Base-by-base conservation (phyloP, 1,284 basidiomycete genomes). In the Ustilago nuda region DNA sequence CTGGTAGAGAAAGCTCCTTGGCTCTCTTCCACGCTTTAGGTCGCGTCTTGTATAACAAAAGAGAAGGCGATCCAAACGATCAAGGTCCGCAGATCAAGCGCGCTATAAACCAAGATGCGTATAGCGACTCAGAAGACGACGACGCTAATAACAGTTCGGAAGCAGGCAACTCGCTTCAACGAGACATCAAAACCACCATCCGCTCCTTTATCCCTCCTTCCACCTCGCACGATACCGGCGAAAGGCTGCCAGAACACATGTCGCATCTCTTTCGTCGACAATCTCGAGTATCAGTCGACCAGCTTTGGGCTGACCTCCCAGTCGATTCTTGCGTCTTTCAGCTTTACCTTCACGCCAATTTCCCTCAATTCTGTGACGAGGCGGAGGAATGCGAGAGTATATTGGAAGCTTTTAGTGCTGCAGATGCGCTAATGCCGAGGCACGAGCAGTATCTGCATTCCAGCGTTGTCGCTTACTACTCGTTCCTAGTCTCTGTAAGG, bases 21-120 rank as follows among this genome's bases (percentile, higher is more conserved):
- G 91, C 90, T 3, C 87, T 99, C 45, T 99, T 98, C 82, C 97
- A 98, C 87, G 88, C 98, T 8, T 87, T 99, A 41, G 97, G 96
- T 7, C 96, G 93, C 87, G 90, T 98, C 2, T 86, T 99, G 56
- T 99, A 96, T 86, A 98, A 97, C 86, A 99, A 98, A 87, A 90
- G 96, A 94, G 66, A 66, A 90, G 78, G 74, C 17, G 80, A 82
- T 62, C 63, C 61, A 4, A 75, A 71, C 19, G 71, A 78, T 52
- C 65, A 80, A 19, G 56, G 39, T 13, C 36, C 63, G 8, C 23
- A 15, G 30, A 12, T 11, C 23, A 27, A 23, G 5, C 17, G 8
- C 17, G 27, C 8, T 33, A 11, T 15, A 8, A 35, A 33, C 19
- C 12, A n/a, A 41, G 45, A 56, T n/a, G 41, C 39, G 11, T 50